Conservation (phyloP, 2,329 filamentous ascomycete genomes). For the Colletotrichum kahawae region DNA sequence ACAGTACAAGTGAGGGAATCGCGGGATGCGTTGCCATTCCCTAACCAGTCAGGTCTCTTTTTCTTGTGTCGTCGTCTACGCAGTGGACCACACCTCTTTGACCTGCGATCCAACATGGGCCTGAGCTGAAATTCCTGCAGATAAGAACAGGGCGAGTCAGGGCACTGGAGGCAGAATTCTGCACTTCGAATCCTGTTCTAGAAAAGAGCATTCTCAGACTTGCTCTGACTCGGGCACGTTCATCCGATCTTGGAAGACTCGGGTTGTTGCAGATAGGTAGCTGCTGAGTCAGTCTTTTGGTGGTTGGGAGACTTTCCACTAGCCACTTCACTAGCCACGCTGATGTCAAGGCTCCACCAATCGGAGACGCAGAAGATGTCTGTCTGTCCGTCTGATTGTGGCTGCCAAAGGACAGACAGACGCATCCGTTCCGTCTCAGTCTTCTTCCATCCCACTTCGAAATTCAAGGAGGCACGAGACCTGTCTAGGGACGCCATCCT, state of each 20-base stretch:
- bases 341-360: not conserved
- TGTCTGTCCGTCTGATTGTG: not conserved
- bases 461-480: conserved; percentile 9
- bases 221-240: conserved; percentile 6
- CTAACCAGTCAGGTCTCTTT: not conserved
- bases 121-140: not conserved
- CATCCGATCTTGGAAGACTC: conserved; percentile 2
- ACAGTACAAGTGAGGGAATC: not conserved
- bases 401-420: conserved; percentile 16
- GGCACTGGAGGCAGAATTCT: not conserved
- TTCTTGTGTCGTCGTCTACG: not conserved
- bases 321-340: conserved; percentile 1
- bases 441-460: conserved; percentile 7
- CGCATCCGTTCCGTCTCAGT: not conserved
- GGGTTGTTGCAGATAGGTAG: not conserved
- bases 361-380: not conserved
- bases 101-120: not conserved
- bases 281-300: conserved; percentile 8
- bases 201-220: not conserved
- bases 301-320: not conserved
- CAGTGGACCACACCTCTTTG: not conserved
- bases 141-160: not conserved
- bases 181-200: not conserved
- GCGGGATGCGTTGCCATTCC: not conserved
- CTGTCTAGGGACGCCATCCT: not conserved